These are phyloP conservation scores for Neophaeococcomyces mojaviensis DNA, from an alignment of 2,329 filamentous ascomycete genomes.

Conservation along the genomic window DNA sequence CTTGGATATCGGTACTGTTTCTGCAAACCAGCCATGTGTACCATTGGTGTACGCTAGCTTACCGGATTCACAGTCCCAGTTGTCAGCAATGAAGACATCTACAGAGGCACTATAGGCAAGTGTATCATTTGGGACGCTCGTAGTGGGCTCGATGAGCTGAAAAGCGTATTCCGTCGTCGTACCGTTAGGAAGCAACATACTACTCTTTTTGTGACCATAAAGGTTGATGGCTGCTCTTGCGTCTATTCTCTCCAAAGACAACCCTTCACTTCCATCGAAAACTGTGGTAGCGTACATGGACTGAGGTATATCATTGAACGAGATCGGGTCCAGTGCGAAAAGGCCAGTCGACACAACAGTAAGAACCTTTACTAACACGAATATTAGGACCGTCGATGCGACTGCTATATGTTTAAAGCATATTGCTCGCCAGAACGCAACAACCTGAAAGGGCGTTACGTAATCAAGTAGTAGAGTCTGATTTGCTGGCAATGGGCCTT, in stretches of 20 bases:
- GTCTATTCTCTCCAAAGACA: constrained; percentile 11
- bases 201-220: constrained; percentile 12
- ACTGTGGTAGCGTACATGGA: constrained; percentile 12
- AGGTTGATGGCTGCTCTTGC: constrained; percentile 13
- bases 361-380: constrained; percentile 16
- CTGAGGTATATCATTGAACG: constrained; percentile 6
- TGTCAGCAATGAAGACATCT: constrained; percentile 14
- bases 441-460: constrained; percentile 15
- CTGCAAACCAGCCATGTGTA: background rate
- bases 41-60: constrained; percentile 8
- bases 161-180: constrained; percentile 10
- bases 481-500: constrained; percentile 12
- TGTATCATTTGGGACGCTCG: constrained; percentile 12
- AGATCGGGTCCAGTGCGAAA: constrained; percentile 12
- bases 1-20: background rate
- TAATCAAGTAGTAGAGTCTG: constrained; percentile 18
- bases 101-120: constrained; percentile 14
- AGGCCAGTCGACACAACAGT: constrained; percentile 15
- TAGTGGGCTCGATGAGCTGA: constrained; percentile 11
- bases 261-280: constrained; percentile 13
- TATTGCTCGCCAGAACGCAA: constrained; percentile 14
- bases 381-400: constrained; percentile 11
- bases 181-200: constrained; percentile 13
- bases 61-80: constrained; percentile 13
- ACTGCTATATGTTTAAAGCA: constrained; percentile 12